Evolutionary conservation across 768 basidiomycete species (phyloP), one percentile per base, ranked within the genome.

Genomic region (Trichaptum fuscoviolaceum): DNA sequence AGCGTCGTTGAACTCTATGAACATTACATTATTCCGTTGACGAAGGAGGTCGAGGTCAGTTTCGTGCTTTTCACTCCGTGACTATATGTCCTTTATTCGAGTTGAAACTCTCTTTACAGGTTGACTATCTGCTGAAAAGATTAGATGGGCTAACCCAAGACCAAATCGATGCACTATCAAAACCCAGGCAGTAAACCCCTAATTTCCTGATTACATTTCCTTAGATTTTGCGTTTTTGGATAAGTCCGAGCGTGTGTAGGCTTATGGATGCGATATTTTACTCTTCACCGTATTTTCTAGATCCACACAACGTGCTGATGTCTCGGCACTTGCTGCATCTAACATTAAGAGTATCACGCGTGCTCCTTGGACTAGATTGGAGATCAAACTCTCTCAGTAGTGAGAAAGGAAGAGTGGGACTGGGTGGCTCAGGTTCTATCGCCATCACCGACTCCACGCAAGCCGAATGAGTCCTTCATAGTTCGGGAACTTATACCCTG

Each of bases 31-130:
- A 99, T 99, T 67, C 97, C 97, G 9, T 76, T 99, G 70, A 99
- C 97, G 0, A 98, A 96, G 77, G 95, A 97, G 74, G 93, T 99
- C 66, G 97, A 99, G 93, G 96, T 96, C 74, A 61, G 42, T 20
- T 52, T 20, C 34, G 35, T 34, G 15, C 17, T 23, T 35, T 42
- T 10, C 12, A 17, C 35, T 58, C 63, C 1, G 3, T 17, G 23
- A 61, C 6, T 61, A 34, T 18, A 25, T 9, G 9, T 20, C 17
- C 26, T 24, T 64, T 58, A 67, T 63, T 67, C 66, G 64, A 63
- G 61, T 57, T 24, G 59, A 9, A 58, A 26, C n/a, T 58, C 2
- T n/a, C 59, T 61, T 61, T 17, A 12, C 71, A 98, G 96, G 93
- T 99, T 52, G 95, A 98, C 63, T 99, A 99, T 77, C 85, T 99